Evolutionary conservation across 1,284 basidiomycete species (phyloP).

Genomic region (Baeospora myosura): DNA sequence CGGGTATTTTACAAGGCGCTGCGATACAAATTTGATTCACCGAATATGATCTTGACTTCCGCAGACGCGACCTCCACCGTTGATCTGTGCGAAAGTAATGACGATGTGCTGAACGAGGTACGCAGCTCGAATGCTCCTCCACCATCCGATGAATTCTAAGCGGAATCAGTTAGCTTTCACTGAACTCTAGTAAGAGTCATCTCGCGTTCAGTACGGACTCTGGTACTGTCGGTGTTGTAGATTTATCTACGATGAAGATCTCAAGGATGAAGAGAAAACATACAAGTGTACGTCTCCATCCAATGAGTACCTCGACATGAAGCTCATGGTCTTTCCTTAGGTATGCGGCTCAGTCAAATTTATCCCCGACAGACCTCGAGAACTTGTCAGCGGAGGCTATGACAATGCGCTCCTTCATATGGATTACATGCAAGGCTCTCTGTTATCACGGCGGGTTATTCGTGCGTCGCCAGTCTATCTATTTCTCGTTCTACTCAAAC

Average conservation of each 20-base stretch:
- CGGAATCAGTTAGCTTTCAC: conserved; percentile 47
- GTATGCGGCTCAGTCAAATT: conserved; percentile 63
- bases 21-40: conserved; percentile 34
- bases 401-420: conserved; percentile 64
- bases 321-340: conserved; percentile 27
- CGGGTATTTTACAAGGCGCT: conserved; percentile 30
- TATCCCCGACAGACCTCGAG: conserved; percentile 58
- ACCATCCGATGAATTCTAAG: conserved; percentile 17
- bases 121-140: conserved; percentile 12
- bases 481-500: background rate
- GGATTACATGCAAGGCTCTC: conserved; percentile 49
- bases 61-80: conserved; percentile 41
- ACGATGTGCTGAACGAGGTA: conserved; percentile 67
- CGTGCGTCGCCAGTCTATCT: conserved; percentile 31
- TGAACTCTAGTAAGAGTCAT: conserved; percentile 46
- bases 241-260: conserved; percentile 40
- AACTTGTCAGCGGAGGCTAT: conserved; percentile 71
- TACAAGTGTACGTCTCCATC: conserved; percentile 41
- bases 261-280: conserved; percentile 56
- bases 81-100: conserved; percentile 41
- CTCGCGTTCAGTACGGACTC: conserved; percentile 66
- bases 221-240: conserved; percentile 58
- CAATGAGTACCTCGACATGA: background rate
- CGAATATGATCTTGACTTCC: conserved; percentile 39
- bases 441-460: conserved; percentile 53